A percentile compares a stretch with the other conserved stretches of the same genome.
phyloP scores from a whole-genome alignment of 371 early-diverging fungal species.

The Dinochytrium kinnereticum region DNA sequence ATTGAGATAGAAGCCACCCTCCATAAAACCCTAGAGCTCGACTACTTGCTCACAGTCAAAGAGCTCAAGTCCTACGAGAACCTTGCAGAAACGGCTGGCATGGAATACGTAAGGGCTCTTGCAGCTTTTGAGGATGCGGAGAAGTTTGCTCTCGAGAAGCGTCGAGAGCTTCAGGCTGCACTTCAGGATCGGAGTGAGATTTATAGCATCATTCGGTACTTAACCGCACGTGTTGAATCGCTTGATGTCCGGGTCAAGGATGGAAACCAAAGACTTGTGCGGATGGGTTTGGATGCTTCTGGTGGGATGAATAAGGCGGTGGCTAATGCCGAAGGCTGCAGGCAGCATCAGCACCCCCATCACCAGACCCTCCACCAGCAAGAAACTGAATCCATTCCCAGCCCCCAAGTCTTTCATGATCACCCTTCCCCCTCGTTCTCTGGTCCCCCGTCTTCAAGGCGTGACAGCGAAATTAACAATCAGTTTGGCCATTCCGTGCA shows the following conservation, averaged over 20 bases:
- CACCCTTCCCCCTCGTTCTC: not conserved
- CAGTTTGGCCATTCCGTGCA: no score
- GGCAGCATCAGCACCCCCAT: not conserved
- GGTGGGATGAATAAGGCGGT: not conserved
- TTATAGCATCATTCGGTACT: constrained; percentile 18
- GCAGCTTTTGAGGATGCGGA: constrained; percentile 27
- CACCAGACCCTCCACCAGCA: not conserved
- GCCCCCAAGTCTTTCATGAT: not conserved
- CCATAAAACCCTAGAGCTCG: constrained; percentile 38
- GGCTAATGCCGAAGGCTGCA: not conserved
- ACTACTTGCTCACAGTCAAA: constrained; percentile 25
- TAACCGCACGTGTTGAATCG: constrained; percentile 14
- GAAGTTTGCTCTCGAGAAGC: constrained; percentile 17
- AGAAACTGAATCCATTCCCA: not conserved
- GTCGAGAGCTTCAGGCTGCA: constrained; percentile 26
- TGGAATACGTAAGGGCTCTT: constrained; percentile 16
- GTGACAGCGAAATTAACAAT: no score
- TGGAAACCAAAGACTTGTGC: constrained; percentile 15
- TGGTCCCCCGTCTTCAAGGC: not conserved
- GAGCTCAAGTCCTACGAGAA: constrained; percentile 35
- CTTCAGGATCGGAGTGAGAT: constrained; percentile 27
- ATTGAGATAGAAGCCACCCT: constrained; percentile 34
- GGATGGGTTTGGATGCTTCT: not conserved
- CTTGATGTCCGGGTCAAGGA: constrained; percentile 26
- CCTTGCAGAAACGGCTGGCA: constrained; percentile 14